Evolutionary conservation across 148 eudicot genomes (phyloP).

Genomic region (Tetragonia tetragonoides): DNA sequence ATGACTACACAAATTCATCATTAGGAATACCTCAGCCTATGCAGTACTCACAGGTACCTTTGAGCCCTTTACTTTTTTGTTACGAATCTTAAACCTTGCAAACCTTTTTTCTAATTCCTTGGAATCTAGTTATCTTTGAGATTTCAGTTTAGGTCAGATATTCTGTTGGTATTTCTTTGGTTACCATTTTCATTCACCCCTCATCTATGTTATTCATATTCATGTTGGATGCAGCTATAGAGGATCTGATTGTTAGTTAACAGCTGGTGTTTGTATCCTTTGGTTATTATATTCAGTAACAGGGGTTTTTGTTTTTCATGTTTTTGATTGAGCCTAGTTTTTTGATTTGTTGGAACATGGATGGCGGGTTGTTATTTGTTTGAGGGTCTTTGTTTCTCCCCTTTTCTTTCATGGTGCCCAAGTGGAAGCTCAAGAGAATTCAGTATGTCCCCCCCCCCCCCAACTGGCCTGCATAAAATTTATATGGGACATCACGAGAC

Average conservation of each 20-base stretch:
- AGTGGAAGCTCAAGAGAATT: too few species aligned
- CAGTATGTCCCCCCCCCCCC: too few species aligned
- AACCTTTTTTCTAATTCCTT: constrained; percentile 15
- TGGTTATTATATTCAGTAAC: neutral
- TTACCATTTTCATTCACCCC: constrained; percentile 71
- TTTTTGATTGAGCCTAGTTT: neutral
- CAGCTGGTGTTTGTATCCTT: constrained; percentile 59
- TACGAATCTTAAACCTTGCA: neutral
- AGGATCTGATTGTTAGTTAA: constrained; percentile 81
- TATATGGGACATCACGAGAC: too few species aligned
- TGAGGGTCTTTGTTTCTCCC: too few species aligned
- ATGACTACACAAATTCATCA: constrained; percentile 53
- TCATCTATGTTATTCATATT: too few species aligned
- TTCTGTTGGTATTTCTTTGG: constrained; percentile 86
- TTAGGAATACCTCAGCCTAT: constrained; percentile 89
- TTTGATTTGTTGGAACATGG: neutral
- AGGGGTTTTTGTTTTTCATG: neutral
- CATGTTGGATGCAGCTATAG: constrained; percentile 85
- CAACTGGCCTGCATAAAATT: too few species aligned
- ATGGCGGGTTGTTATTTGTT: too few species aligned
- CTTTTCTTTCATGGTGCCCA: neutral
- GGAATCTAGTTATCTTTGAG: neutral
- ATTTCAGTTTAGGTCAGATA: constrained; percentile 64
- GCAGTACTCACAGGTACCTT: constrained; percentile 90
- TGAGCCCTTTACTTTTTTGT: constrained; percentile 8